Conservation (phyloP, 768 basidiomycete genomes). For the Tricholoma sp. region DNA sequence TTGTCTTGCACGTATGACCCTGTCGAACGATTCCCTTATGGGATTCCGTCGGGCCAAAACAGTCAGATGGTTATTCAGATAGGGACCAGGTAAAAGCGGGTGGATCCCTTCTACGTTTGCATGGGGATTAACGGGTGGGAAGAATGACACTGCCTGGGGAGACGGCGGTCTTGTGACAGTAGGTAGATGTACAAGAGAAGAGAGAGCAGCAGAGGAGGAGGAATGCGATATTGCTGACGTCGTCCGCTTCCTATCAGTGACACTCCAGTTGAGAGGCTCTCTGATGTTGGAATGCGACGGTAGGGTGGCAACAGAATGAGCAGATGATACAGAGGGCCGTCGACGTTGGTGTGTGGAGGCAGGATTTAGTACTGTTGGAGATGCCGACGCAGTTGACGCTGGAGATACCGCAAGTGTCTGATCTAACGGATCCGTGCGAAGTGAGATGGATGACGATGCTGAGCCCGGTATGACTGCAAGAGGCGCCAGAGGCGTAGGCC, state of each 20-base stretch:
- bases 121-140: slow-evolving; percentile 57
- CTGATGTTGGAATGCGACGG: slow-evolving; percentile 35
- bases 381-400: slow-evolving; percentile 20
- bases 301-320: slow-evolving; percentile 55
- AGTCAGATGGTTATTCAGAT: slow-evolving; percentile 66
- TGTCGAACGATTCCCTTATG: slow-evolving; percentile 65
- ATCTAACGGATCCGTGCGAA: slow-evolving; percentile 17
- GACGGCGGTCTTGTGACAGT: slow-evolving; percentile 39
- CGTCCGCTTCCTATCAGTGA: slow-evolving; percentile 47
- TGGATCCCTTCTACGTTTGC: slow-evolving; percentile 58
- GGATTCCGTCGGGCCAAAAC: slow-evolving; percentile 62
- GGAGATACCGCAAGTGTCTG: slow-evolving; percentile 28
- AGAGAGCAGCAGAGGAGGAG: slow-evolving; percentile 51
- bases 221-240: slow-evolving; percentile 52
- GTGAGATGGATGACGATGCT: slow-evolving; percentile 35
- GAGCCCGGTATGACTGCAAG: slow-evolving; percentile 53
- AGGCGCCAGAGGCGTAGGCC: slow-evolving; percentile 53
- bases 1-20: slow-evolving; percentile 55
- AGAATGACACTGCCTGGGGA: slow-evolving; percentile 51
- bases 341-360: slow-evolving; percentile 33
- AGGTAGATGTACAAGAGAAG: slow-evolving; percentile 53
- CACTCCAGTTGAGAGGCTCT: slow-evolving; percentile 19
- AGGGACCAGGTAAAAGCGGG: slow-evolving; percentile 67
- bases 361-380: slow-evolving; percentile 19
- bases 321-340: slow-evolving; percentile 46